Conservation (phyloP, 2,329 filamentous ascomycete species). For the Claviceps arundinis region DNA sequence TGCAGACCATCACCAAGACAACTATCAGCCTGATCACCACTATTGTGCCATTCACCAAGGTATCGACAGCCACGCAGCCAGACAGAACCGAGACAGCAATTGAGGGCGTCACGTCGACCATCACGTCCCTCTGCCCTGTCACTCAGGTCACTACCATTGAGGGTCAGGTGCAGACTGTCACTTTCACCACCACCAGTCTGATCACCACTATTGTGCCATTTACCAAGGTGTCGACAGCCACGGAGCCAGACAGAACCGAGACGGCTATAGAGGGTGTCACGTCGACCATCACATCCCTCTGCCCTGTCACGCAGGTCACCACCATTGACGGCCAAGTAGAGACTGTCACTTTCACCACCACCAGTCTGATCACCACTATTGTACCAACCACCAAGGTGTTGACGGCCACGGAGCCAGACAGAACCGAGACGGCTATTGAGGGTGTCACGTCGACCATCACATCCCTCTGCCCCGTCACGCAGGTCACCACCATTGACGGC, state of each 20-base stretch:
- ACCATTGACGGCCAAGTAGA: constrained; percentile 12
- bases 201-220: constrained; percentile 17
- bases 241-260: constrained; percentile 14
- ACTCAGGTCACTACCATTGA: constrained; percentile 13
- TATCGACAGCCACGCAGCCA: constrained; percentile 13
- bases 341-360: constrained; percentile 12
- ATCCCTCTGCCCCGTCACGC: constrained; percentile 26
- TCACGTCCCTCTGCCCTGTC: constrained; percentile 29
- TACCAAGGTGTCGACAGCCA: constrained; percentile 18
- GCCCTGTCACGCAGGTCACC: constrained; percentile 25
- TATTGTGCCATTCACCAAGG: too few relatives aligned
- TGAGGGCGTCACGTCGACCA: constrained; percentile 22
- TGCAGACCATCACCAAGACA: constrained; percentile 12
- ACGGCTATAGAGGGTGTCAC: constrained; percentile 22
- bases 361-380: constrained; percentile 14
- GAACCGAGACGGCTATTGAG: constrained; percentile 20
- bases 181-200: constrained; percentile 11
- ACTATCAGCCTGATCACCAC: constrained; percentile 14
- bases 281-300: constrained; percentile 28
- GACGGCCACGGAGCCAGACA: constrained; percentile 18
- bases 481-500: constrained; percentile 17
- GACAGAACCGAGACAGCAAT: constrained; percentile 18
- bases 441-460: constrained; percentile 29
- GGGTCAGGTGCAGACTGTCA: constrained; percentile 7
- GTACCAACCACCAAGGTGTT: constrained; percentile 16